Base-by-base conservation (phyloP, 2,329 filamentous ascomycete species). In the Alternaria postmessia region DNA sequence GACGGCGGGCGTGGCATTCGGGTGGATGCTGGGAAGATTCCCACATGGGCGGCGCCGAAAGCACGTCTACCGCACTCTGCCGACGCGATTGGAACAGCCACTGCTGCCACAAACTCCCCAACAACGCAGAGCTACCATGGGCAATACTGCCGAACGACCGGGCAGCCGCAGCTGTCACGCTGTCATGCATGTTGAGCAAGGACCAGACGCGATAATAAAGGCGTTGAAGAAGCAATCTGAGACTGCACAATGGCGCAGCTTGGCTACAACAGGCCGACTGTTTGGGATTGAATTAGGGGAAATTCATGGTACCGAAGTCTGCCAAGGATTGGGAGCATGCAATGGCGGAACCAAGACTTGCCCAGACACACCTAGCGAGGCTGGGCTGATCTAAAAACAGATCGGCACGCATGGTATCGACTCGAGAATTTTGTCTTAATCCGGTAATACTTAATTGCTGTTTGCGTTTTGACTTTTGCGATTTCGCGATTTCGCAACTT, bases 381-480 rank as follows among this genome's bases (percentile, higher is more conserved):
- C 48, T 41, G 41, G 55, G 32, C 48, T 9, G 39, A 6, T 32
- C 55, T 54, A 53, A 20, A 58, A 58, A 58, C 52, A 58, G 46
- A 38, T 34, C 38, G 51, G 38, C 30, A 20, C 18, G 34, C 53
- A 52, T 36, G 48, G 7, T 11, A 5, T n/a, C 34, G 55, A 47
- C 14, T 57, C 41, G 49, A 26, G 7, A 32, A 30, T 41, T 39
- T 26, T n/a, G 12, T 26, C 18, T 30, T 14, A 2, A 36, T 36
- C 20, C 46, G 46, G 46, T 32, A 49, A 38, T 49, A 26, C 20
- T 49, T 38, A 36, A 14, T 49, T 38, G 7, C 32, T 49, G 16
- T n/a, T 30, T 36, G 20, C 22, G 8, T 49, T 34, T 49, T 49
- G 46, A n/a, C 14, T 24, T 49, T 49, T 28, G 42, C 42, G 24